Base-by-base conservation (phyloP, 345 rosid species). In the Psidium guajava region DNA sequence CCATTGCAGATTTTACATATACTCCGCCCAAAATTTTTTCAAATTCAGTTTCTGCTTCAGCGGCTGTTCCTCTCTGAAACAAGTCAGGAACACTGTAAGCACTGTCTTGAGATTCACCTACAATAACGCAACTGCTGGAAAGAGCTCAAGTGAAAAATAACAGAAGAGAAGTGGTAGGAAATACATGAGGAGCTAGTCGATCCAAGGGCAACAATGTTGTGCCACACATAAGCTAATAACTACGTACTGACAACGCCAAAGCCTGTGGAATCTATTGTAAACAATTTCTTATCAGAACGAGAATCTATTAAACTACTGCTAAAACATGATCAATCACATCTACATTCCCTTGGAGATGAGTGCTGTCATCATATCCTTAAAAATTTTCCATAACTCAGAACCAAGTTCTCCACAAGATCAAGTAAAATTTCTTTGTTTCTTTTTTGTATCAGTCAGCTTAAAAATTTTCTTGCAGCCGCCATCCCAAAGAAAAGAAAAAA, bases 21-120 rank as follows among this genome's bases (percentile, higher is more conserved):
- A 88, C 56, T 88, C 92, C 95, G 87, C 99, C 98, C 83, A 94
- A 86, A 84, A 97, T 92, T 90, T 91, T 97, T 90, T 97, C 98
- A 85, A 92, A 92, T 87, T 89, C 93, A 74, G 88, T 91, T 92
- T 95, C 99, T 84, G 98, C 98, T 91, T 97, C 99, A 83, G 93
- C 91, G 74, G 88, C 92, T 90, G 95, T 94, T 86, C 98, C 98
- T 87, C 91, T 94, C 99, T 94, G 92, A 88, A 86, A 82, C 83
- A 88, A 86, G 47, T 69, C 47, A 69, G 42, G 13, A 69, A 21
- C 47, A 15, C 77, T 8, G 77, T 69, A 69, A 69, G 77, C 77
- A 69, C 77, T 6, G 22, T 69, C 77, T 69, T 69, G 47, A 32
- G 47, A 64, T 36, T 69, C 47, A 69, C 47, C 77, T 69, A 69